Conservation (phyloP, 1,284 basidiomycete species). For the Ustilago cynodontis region DNA sequence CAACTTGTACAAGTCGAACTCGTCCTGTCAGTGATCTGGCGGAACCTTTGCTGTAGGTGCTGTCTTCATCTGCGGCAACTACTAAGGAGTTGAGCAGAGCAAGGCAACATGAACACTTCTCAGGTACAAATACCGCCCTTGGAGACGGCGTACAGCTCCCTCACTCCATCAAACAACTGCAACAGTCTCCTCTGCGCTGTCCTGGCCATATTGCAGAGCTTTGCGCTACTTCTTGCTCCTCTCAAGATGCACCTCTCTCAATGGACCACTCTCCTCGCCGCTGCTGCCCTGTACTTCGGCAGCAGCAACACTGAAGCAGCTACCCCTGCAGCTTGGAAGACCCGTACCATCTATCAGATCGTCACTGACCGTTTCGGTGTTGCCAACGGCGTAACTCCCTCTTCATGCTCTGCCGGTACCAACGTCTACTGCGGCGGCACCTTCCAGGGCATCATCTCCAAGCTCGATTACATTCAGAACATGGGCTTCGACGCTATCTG, state of each 20-base stretch:
- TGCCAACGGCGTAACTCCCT: constrained; percentile 43
- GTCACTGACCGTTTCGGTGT: constrained; percentile 82
- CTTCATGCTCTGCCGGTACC: constrained; percentile 73
- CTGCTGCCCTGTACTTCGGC: constrained; percentile 7
- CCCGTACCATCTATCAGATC: constrained; percentile 72
- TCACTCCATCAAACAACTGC: no score
- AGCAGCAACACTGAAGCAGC: constrained; percentile 5
- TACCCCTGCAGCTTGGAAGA: constrained; percentile 21
- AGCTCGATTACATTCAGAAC: constrained; percentile 81
- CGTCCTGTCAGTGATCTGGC: no score
- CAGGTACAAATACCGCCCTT: no score
- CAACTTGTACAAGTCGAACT: neutral
- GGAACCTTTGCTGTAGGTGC: no score
- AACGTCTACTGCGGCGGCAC: constrained; percentile 82
- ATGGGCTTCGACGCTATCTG: constrained; percentile 81
- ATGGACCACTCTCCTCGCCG: constrained; percentile 5
- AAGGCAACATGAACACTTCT: no score
- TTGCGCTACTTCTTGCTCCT: neutral
- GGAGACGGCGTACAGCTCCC: no score
- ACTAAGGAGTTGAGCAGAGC: no score
- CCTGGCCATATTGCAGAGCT: neutral
- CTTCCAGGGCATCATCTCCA: constrained; percentile 80
- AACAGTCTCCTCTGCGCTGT: neutral
- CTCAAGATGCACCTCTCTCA: constrained; percentile 7
- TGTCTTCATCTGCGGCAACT: no score